Evolutionary conservation across 495 filamentous ascomycete genomes (phyloP).

Genomic region (Parathielavia hyrcaniae): DNA sequence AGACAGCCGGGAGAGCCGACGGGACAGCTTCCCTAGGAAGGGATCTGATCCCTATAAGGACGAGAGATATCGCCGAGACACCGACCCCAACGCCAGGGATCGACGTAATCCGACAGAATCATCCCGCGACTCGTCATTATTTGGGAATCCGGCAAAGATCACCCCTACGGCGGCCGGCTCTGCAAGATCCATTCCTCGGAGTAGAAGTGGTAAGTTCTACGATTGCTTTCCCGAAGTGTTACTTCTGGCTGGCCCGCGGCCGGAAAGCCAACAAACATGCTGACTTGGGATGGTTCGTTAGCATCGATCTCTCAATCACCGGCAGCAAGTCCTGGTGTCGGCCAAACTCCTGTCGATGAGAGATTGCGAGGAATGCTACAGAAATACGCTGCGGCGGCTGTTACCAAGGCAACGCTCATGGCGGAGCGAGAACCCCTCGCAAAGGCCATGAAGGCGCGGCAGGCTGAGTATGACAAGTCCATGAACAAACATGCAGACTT

Average conservation of each 20-base stretch:
- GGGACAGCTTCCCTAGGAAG: conserved; percentile 9
- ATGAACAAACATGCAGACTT: conserved; percentile 27
- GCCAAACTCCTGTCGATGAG: background rate
- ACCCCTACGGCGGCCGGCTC: background rate
- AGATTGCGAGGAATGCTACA: background rate
- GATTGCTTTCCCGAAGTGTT: background rate
- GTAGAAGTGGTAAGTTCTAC: background rate
- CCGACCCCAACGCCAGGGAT: background rate
- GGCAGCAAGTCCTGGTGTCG: background rate
- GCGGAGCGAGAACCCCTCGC: conserved; percentile 15
- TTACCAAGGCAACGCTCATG: conserved; percentile 1
- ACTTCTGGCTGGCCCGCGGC: background rate
- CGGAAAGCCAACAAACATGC: background rate
- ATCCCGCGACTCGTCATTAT: background rate
- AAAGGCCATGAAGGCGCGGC: conserved; percentile 14
- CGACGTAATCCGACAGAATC: background rate
- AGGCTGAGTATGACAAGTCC: conserved; percentile 24
- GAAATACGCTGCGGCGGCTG: background rate
- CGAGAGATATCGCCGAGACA: conserved; percentile 14
- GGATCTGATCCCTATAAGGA: conserved; percentile 2
- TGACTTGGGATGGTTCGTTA: background rate
- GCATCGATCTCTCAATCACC: conserved; percentile 1
- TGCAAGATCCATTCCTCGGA: background rate
- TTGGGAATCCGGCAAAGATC: background rate
- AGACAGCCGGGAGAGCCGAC: conserved; percentile 17